A percentile compares a stretch with the other conserved stretches of the same genome.
These are phyloP conservation scores for Arctium minus DNA, from an alignment of 129 eudicot genomes.

Conservation along the genomic window DNA sequence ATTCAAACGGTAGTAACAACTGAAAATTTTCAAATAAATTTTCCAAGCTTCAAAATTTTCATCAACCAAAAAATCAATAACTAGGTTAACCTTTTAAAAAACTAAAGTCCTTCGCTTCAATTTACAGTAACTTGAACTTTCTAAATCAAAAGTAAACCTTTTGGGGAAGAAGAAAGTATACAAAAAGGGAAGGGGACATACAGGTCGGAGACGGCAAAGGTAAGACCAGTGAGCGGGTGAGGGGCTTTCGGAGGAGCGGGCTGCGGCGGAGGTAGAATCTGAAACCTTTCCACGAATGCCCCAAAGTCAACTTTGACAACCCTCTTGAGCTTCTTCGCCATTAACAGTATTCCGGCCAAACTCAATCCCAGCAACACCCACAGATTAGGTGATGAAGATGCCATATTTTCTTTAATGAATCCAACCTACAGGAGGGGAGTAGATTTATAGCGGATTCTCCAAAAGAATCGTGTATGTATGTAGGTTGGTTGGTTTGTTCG, in stretches of 20 bases:
- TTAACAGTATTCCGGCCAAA: slow-evolving; percentile 70
- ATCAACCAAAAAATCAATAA: not conserved
- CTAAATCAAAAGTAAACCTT: not conserved
- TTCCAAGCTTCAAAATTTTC: not conserved
- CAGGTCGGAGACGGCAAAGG: slow-evolving; percentile 92
- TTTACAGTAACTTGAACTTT: not conserved
- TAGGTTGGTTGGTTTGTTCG: not conserved
- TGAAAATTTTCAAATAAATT: too few relatives aligned
- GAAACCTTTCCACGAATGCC: slow-evolving; percentile 59
- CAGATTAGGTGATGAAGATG: slow-evolving; percentile 52
- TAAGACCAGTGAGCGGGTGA: slow-evolving; percentile 75
- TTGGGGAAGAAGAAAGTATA: not conserved
- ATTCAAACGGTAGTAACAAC: not conserved
- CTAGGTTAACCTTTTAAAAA: not conserved
- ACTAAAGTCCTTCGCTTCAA: not conserved
- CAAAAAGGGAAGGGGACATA: slow-evolving; percentile 10
- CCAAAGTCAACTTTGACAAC: slow-evolving; percentile 67
- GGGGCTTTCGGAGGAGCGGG: slow-evolving; percentile 98
- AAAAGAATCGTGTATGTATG: not conserved
- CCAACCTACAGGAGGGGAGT: not conserved
- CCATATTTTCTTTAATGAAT: slow-evolving; percentile 36
- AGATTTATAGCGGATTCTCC: not conserved
- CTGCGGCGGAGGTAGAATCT: slow-evolving; percentile 93
- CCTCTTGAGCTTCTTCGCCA: slow-evolving; percentile 72
- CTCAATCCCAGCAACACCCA: slow-evolving; percentile 93